A percentile compares a stretch with the other conserved stretches of the same genome.
Conservation (phyloP, 2,329 filamentous ascomycete genomes). For the Microsporum ferrugineum region DNA sequence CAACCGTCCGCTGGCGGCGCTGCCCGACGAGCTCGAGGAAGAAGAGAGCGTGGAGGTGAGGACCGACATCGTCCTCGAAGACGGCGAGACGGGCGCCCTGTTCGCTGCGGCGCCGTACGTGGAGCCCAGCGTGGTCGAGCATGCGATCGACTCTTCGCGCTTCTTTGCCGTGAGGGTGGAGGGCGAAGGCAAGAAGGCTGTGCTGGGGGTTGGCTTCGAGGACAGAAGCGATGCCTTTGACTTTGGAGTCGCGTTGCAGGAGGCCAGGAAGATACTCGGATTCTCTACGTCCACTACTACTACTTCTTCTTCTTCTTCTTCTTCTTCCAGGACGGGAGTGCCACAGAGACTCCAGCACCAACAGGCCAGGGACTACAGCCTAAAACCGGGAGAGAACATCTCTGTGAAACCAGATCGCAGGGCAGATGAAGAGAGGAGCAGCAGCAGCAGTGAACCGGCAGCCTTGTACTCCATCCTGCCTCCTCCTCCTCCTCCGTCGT, state of each 20-base stretch:
- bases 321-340: neutral
- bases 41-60: conserved; percentile 41
- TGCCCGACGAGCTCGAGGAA: conserved; percentile 24
- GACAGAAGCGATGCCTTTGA: conserved; percentile 79
- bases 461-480: conserved; percentile 57
- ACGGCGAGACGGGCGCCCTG: conserved; percentile 57
- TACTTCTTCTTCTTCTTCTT: neutral
- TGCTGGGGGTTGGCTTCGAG: conserved; percentile 76
- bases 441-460: neutral
- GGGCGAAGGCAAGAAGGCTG: conserved; percentile 65
- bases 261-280: conserved; percentile 59
- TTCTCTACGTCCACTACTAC: conserved; percentile 26
- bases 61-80: conserved; percentile 68
- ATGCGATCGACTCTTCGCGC: conserved; percentile 64
- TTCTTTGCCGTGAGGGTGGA: conserved; percentile 79
- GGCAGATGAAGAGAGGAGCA: neutral
- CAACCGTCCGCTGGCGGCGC: conserved; percentile 6
- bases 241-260: conserved; percentile 68
- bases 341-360: neutral
- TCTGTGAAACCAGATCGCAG: conserved; percentile 52
- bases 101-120: conserved; percentile 79
- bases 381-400: conserved; percentile 86
- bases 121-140: conserved; percentile 54
- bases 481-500: conserved; percentile 11
- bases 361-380: conserved; percentile 55